Percentiles rank a stretch among this genome's conserved stretches.
phyloP scores from a whole-genome alignment of 2,329 filamentous ascomycete species.

The Penicillium fuscoglaucum region DNA sequence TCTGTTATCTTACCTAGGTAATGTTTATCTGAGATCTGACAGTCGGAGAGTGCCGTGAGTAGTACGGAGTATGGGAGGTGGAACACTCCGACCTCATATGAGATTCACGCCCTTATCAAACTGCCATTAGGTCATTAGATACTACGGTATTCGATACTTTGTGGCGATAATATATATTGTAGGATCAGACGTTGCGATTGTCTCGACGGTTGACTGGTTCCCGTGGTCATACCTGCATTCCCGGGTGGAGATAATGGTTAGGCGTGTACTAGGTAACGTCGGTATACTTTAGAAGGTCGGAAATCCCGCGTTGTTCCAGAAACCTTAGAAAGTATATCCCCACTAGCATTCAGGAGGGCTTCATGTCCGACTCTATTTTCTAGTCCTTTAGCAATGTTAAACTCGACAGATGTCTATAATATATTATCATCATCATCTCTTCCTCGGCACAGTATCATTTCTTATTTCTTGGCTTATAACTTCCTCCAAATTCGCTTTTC shows the following conservation, averaged over 20 bases:
- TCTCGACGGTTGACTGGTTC: not conserved
- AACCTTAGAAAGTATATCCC: not conserved
- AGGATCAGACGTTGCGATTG: not conserved
- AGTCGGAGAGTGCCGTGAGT: constrained; percentile 8
- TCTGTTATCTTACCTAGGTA: not conserved
- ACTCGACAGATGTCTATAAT: not conserved
- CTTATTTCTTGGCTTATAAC: not conserved
- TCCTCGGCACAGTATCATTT: not conserved
- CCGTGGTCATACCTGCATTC: not conserved
- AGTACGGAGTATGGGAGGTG: not conserved
- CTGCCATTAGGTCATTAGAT: not conserved
- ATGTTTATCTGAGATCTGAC: constrained; percentile 7
- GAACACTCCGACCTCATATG: constrained; percentile 3
- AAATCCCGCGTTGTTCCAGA: not conserved
- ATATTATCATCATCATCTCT: too few species aligned
- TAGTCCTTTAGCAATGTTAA: not conserved
- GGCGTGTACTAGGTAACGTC: not conserved
- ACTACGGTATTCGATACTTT: not conserved
- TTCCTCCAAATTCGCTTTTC: not conserved
- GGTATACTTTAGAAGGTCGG: not conserved
- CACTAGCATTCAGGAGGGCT: not conserved
- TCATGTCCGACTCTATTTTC: not conserved
- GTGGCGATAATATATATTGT: not conserved
- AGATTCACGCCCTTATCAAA: constrained; percentile 3
- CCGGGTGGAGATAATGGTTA: not conserved